phyloP scores from a whole-genome alignment of 2,329 filamentous ascomycete species.

The Aspergillus texensis region DNA sequence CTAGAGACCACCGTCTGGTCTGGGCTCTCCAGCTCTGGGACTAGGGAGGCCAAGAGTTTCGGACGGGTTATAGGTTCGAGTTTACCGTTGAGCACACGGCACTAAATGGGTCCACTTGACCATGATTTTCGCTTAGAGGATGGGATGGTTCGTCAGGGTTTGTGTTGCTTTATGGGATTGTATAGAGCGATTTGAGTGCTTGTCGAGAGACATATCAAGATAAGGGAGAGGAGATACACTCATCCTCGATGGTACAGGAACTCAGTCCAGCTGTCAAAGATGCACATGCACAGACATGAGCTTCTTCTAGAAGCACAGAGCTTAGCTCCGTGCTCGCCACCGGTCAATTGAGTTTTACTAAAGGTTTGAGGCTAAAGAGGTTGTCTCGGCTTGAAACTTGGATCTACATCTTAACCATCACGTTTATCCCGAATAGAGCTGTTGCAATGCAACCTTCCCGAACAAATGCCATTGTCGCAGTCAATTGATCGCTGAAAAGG shows the following conservation, averaged over 20 bases:
- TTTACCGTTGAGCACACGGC: background rate
- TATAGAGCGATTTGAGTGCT: background rate
- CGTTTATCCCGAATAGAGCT: conserved; percentile 2
- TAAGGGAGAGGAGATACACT: background rate
- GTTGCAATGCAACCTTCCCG: background rate
- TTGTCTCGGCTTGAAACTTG: background rate
- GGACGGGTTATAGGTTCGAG: background rate
- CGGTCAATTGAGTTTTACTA: background rate
- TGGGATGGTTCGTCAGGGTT: background rate
- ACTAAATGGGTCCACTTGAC: background rate
- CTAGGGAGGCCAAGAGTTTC: background rate
- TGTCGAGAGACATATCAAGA: background rate
- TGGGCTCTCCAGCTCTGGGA: background rate
- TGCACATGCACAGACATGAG: background rate
- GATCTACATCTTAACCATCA: background rate
- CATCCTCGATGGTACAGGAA: background rate
- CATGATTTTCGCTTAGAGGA: background rate
- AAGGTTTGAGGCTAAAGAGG: background rate
- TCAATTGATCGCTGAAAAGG: background rate
- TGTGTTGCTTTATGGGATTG: background rate
- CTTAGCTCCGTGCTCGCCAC: background rate
- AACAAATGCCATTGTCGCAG: background rate
- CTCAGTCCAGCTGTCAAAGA: background rate
- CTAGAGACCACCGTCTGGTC: background rate
- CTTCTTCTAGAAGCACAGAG: background rate